phyloP scores from a whole-genome alignment of 768 basidiomycete genomes.

The Lenzites betulinus region DNA sequence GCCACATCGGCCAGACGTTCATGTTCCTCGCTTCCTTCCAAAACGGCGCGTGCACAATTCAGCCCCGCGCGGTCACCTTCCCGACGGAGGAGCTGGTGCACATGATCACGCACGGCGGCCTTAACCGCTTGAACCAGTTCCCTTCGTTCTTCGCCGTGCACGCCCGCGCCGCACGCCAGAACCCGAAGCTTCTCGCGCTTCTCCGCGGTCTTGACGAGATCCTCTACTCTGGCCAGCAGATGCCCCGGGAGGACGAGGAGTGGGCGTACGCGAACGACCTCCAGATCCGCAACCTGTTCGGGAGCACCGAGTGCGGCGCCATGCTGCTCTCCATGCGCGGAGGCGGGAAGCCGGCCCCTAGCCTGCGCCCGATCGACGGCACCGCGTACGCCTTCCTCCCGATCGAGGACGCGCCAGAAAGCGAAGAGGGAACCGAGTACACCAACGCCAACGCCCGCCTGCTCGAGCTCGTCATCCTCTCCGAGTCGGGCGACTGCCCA shows the following conservation, averaged over 20 bases:
- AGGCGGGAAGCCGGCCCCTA: conserved; percentile 18
- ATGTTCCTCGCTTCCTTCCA: conserved; percentile 71
- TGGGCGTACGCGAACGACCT: conserved; percentile 65
- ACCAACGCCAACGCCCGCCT: conserved; percentile 52
- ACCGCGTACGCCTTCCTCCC: conserved; percentile 38
- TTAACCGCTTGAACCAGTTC: conserved; percentile 74
- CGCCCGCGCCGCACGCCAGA: conserved; percentile 53
- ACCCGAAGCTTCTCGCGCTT: conserved; percentile 59
- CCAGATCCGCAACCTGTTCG: conserved; percentile 61
- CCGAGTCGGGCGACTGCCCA: conserved; percentile 67
- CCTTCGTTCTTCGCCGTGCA: conserved; percentile 63
- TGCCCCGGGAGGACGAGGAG: conserved; percentile 65
- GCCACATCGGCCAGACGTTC: conserved; percentile 72
- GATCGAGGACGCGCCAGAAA: conserved; percentile 39
- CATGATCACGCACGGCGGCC: conserved; percentile 62
- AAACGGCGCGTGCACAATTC: conserved; percentile 67
- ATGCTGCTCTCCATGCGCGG: conserved; percentile 62
- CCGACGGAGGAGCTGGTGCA: conserved; percentile 64
- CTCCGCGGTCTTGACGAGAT: conserved; percentile 60
- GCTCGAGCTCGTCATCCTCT: conserved; percentile 64
- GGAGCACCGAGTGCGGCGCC: conserved; percentile 73
- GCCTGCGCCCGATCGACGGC: conserved; percentile 28
- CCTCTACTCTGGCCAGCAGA: conserved; percentile 60
- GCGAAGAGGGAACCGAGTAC: conserved; percentile 43
- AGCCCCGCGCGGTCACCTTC: conserved; percentile 61